Conservation (phyloP, 2,329 filamentous ascomycete species). For the Cercospora canescens region DNA sequence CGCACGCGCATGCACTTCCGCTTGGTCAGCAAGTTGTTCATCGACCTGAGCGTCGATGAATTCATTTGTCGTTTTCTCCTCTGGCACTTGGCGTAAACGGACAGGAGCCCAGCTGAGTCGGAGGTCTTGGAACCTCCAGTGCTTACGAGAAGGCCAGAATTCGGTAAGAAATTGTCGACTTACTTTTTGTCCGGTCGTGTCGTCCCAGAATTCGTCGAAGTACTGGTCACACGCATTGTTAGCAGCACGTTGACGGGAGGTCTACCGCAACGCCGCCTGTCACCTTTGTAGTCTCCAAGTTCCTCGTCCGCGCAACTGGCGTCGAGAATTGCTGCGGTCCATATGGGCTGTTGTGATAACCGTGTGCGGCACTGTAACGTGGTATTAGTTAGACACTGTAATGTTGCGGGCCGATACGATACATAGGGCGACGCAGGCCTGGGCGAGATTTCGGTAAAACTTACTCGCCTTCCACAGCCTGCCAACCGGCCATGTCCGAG, state of each 20-base stretch:
- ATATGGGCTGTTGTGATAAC: constrained; percentile 22
- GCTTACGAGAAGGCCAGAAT: background rate
- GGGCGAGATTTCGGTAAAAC: constrained; percentile 9
- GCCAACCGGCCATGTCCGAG: constrained; percentile 21
- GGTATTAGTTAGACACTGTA: constrained; percentile 9
- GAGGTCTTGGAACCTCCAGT: background rate
- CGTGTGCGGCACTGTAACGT: constrained; percentile 2
- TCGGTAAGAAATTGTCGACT: constrained; percentile 11
- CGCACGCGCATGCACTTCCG: constrained; percentile 50
- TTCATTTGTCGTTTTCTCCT: background rate
- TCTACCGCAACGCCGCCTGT: background rate
- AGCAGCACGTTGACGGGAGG: background rate
- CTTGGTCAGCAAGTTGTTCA: constrained; percentile 2
- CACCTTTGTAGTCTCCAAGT: constrained; percentile 27
- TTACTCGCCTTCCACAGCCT: constrained; percentile 26
- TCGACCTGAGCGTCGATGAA: background rate
- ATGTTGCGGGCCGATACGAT: background rate
- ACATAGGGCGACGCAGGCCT: constrained; percentile 2
- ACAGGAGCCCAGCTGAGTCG: background rate
- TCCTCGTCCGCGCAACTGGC: constrained; percentile 27
- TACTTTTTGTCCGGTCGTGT: constrained; percentile 31
- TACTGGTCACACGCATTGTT: constrained; percentile 14
- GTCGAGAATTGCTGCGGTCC: constrained; percentile 16
- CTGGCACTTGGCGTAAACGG: background rate
- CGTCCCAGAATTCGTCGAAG: constrained; percentile 36